These are phyloP conservation scores for Lasiosphaeria miniovina DNA, from an alignment of 495 filamentous ascomycete species.

Conservation along the genomic window DNA sequence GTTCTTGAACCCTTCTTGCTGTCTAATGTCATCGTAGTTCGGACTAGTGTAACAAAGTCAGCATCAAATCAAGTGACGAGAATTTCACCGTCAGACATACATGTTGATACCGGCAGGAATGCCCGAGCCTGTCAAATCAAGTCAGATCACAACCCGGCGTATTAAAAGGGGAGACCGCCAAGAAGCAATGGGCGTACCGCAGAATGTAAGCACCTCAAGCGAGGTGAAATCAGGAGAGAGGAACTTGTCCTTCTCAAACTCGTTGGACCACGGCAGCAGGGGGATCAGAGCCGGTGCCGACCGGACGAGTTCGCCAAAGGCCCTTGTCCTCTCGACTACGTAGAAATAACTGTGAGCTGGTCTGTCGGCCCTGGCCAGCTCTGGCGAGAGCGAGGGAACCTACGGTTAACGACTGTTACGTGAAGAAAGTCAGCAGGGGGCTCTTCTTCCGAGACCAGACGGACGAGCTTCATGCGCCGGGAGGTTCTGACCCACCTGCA, in stretches of 20 bases:
- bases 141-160: background rate
- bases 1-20: slow-evolving; percentile 96
- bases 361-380: background rate
- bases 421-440: slow-evolving; percentile 8
- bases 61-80: slow-evolving; percentile 27
- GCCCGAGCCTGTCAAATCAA: slow-evolving; percentile 55
- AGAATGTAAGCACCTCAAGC: slow-evolving; percentile 63
- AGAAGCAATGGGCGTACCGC: slow-evolving; percentile 21
- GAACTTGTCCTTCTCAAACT: slow-evolving; percentile 95
- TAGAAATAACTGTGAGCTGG: slow-evolving; percentile 7
- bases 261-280: slow-evolving; percentile 79
- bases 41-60: slow-evolving; percentile 55
- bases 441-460: background rate
- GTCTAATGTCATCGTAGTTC: slow-evolving; percentile 93
- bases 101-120: slow-evolving; percentile 77
- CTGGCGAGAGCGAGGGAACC: background rate
- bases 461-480: background rate
- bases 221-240: slow-evolving; percentile 92
- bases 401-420: slow-evolving; percentile 51
- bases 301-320: slow-evolving; percentile 83
- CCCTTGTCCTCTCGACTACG: slow-evolving; percentile 73
- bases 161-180: background rate
- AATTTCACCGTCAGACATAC: slow-evolving; percentile 14
- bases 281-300: slow-evolving; percentile 79
- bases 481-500: slow-evolving; percentile 35